Percentiles rank a stretch among this genome's conserved stretches.
Evolutionary conservation across 2,329 filamentous ascomycete species (phyloP).

Genomic region (Macrophomina tecta): DNA sequence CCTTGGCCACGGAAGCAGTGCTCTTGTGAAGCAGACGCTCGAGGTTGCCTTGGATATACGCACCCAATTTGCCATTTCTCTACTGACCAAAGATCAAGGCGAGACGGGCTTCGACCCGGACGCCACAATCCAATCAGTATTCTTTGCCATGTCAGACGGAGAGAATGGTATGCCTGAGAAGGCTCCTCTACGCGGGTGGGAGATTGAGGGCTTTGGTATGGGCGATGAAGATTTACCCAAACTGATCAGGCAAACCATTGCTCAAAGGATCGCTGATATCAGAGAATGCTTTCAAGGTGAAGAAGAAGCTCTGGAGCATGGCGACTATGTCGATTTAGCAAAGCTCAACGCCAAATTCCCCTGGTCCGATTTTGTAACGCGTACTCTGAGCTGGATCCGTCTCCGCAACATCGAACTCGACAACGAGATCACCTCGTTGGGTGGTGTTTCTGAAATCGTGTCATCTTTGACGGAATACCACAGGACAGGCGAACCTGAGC

Average conservation of each 20-base stretch:
- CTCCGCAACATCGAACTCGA: constrained; percentile 54
- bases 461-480: constrained; percentile 2
- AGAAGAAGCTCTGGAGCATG: constrained; percentile 39
- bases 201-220: constrained; percentile 44
- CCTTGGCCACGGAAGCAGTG: constrained; percentile 37
- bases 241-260: constrained; percentile 43
- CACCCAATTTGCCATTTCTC: constrained; percentile 61
- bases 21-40: constrained; percentile 52
- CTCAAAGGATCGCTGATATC: constrained; percentile 48
- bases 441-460: constrained; percentile 50
- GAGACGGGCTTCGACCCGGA: constrained; percentile 47
- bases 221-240: constrained; percentile 46
- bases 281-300: constrained; percentile 40
- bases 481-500: not conserved
- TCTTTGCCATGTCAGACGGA: constrained; percentile 40
- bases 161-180: constrained; percentile 25
- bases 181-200: constrained; percentile 44
- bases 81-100: constrained; percentile 48
- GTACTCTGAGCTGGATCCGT: constrained; percentile 55
- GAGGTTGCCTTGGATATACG: constrained; percentile 59
- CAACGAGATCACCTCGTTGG: constrained; percentile 48
- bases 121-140: constrained; percentile 48
- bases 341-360: constrained; percentile 53
- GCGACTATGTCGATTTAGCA: constrained; percentile 49
- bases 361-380: constrained; percentile 57